Percentiles rank a stretch among this genome's conserved stretches.
Evolutionary conservation across 371 early-diverging fungal species (phyloP).

Genomic region (Mucor ambiguus): DNA sequence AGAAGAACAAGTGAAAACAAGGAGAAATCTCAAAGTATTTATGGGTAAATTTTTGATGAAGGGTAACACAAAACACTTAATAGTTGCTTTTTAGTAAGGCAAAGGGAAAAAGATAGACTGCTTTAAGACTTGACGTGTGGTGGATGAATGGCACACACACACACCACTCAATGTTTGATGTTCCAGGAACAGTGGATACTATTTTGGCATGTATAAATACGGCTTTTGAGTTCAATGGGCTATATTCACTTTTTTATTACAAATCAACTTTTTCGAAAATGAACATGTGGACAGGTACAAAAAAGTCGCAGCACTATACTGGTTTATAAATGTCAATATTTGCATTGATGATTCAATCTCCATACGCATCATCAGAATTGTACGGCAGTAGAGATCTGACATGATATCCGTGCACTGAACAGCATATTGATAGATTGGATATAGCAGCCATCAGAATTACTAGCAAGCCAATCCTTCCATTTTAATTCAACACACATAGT

Average conservation of each 20-base stretch:
- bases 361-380: background rate
- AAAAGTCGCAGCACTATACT: background rate
- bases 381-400: background rate
- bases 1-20: background rate
- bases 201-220: background rate
- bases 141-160: background rate
- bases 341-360: background rate
- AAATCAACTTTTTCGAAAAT: background rate
- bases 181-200: background rate
- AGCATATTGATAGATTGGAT: background rate
- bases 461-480: background rate
- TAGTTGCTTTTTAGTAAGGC: slow-evolving; percentile 8
- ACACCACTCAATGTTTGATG: background rate
- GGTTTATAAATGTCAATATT: background rate
- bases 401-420: background rate
- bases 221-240: background rate
- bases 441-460: background rate
- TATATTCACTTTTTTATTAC: background rate
- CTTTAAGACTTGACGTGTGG: slow-evolving; percentile 9
- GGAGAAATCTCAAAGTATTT: slow-evolving; percentile 4
- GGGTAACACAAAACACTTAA: slow-evolving; percentile 19
- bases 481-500: background rate
- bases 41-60: slow-evolving; percentile 8
- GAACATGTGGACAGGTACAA: background rate
- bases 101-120: slow-evolving; percentile 17